Evolutionary conservation across 225 moss, liverwort and hornwort genomes (phyloP).

Genomic region (Physcomitrellopsis africana): DNA sequence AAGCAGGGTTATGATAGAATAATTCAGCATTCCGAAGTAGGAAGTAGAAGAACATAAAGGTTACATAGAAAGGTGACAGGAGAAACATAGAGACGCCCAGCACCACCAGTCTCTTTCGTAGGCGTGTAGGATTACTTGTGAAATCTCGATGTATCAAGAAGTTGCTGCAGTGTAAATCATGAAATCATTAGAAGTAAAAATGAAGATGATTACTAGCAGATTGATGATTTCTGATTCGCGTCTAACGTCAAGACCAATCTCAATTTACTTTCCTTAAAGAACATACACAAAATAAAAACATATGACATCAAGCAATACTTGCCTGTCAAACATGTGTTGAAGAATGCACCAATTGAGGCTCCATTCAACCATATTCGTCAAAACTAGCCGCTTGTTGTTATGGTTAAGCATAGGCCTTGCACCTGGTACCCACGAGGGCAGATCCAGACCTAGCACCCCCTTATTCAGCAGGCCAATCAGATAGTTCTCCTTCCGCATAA

Average conservation of each 20-base stretch:
- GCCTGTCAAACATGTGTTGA: conserved; percentile 98
- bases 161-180: conserved; percentile 63
- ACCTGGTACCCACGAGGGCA: conserved; percentile 91
- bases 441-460: conserved; percentile 78
- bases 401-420: conserved; percentile 73
- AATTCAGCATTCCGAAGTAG: conserved; percentile 95
- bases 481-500: conserved; percentile 98
- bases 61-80: conserved; percentile 89
- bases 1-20: conserved; percentile 93
- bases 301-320: conserved; percentile 24
- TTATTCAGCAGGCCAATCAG: conserved; percentile 91
- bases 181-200: conserved; percentile 21
- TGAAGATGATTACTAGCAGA: conserved; percentile 22
- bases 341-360: conserved; percentile 98
- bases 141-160: conserved; percentile 88
- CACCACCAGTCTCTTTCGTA: conserved; percentile 85
- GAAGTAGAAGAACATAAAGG: conserved; percentile 97
- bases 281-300: background rate
- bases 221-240: conserved; percentile 6
- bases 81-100: conserved; percentile 89
- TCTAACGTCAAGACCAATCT: background rate
- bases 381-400: conserved; percentile 72
- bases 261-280: conserved; percentile 8
- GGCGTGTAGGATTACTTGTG: conserved; percentile 76
- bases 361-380: conserved; percentile 97